Percentiles rank a stretch among this genome's conserved stretches.
These are phyloP conservation scores for Ophiostoma piceae DNA, from an alignment of 2,329 filamentous ascomycete species.

Conservation along the genomic window DNA sequence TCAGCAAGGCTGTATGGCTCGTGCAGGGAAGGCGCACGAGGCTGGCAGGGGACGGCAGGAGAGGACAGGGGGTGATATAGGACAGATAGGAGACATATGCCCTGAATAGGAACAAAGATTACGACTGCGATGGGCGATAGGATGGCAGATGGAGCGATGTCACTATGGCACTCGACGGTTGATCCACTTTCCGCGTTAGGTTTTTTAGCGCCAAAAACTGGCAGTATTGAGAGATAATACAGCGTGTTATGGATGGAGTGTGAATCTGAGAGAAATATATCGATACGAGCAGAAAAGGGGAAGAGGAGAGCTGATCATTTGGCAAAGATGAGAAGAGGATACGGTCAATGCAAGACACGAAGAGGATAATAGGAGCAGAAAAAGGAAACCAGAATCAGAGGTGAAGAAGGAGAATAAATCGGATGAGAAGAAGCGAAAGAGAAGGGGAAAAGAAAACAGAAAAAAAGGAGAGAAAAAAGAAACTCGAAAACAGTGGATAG, in stretches of 20 bases:
- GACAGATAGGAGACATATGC: neutral
- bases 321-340: neutral
- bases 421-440: neutral
- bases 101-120: neutral
- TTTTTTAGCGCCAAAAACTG: neutral
- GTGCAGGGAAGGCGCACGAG: neutral
- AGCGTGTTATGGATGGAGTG: neutral
- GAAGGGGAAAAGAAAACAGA: neutral
- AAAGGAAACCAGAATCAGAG: neutral
- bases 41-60: neutral
- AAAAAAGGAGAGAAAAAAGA: neutral
- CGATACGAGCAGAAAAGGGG: neutral
- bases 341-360: neutral
- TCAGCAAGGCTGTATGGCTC: neutral
- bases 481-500: neutral
- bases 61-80: too few species aligned
- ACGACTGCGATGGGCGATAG: neutral
- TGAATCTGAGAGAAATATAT: neutral
- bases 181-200: neutral
- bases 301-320: neutral
- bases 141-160: neutral
- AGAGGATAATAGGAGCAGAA: too few species aligned
- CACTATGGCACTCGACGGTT: neutral
- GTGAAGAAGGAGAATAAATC: neutral
- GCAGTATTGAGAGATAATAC: neutral